Evolutionary conservation across 2,329 filamentous ascomycete genomes (phyloP).

Genomic region (Decorospora gaudefroyi): DNA sequence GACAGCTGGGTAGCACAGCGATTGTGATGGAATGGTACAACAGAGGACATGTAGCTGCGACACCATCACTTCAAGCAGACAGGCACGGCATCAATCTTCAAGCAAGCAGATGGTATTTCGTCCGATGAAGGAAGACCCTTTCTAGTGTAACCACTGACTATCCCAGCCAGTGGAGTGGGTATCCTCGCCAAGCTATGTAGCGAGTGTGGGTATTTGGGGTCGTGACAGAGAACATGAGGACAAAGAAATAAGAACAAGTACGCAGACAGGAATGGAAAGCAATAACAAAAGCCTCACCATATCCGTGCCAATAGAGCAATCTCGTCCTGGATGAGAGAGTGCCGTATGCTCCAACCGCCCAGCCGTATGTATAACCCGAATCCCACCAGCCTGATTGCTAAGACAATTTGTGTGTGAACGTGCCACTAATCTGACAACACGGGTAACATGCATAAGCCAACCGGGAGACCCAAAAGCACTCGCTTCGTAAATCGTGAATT

Average conservation of each 20-base stretch:
- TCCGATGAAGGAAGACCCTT: conserved; percentile 46
- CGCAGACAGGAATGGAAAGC: conserved; percentile 11
- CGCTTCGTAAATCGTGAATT: conserved; percentile 48
- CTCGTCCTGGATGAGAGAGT: conserved; percentile 11
- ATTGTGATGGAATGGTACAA: conserved; percentile 2
- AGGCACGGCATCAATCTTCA: not conserved
- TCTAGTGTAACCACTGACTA: conserved; percentile 37
- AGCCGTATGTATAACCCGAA: conserved; percentile 28
- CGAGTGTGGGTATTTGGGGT: conserved; percentile 37
- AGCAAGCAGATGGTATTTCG: conserved; percentile 30
- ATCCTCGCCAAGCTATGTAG: conserved; percentile 29
- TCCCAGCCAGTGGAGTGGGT: conserved; percentile 26
- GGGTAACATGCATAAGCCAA: conserved; percentile 41
- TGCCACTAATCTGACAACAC: conserved; percentile 30
- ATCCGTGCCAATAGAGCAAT: conserved; percentile 2
- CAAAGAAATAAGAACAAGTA: conserved; percentile 17
- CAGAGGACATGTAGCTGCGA: not conserved
- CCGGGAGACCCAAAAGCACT: conserved; percentile 39
- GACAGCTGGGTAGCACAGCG: conserved; percentile 10
- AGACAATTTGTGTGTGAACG: conserved; percentile 42
- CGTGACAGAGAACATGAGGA: conserved; percentile 11
- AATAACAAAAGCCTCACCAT: conserved; percentile 11
- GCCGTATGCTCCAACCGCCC: conserved; percentile 27
- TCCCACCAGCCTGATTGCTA: conserved; percentile 30
- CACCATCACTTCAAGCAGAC: not conserved